These are phyloP conservation scores for Amyloporia xantha DNA, from an alignment of 768 basidiomycete genomes.

Conservation along the genomic window DNA sequence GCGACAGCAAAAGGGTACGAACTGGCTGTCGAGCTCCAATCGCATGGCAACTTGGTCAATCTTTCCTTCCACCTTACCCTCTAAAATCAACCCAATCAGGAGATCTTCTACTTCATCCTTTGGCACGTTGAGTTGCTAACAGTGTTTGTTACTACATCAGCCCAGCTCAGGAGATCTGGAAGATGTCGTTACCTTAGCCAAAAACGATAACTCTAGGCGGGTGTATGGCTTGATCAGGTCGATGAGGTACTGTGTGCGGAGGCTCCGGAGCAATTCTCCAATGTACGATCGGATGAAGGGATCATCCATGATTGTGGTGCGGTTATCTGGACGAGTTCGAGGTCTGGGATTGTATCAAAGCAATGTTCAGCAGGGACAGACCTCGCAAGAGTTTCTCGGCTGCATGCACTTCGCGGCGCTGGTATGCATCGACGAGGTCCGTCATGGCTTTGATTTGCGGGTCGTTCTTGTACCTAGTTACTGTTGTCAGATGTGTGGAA, in stretches of 20 bases:
- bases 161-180: too few relatives aligned
- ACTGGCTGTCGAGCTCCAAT: conserved; percentile 87
- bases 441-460: conserved; percentile 99
- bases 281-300: conserved; percentile 93
- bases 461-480: conserved; percentile 81
- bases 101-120: conserved; percentile 90
- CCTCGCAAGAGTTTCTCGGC: conserved; percentile 94
- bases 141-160: too few relatives aligned
- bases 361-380: conserved; percentile 23
- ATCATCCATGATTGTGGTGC: conserved; percentile 94
- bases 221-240: conserved; percentile 98
- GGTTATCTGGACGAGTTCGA: conserved; percentile 58
- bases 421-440: conserved; percentile 93
- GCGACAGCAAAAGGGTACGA: conserved; percentile 1
- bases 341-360: background rate
- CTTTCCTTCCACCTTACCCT: conserved; percentile 93
- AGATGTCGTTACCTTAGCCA: conserved; percentile 91
- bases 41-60: conserved; percentile 97
- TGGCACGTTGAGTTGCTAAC: conserved; percentile 96
- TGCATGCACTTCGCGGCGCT: conserved; percentile 91
- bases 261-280: conserved; percentile 87
- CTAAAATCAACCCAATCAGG: conserved; percentile 87
- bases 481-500: background rate
- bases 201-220: conserved; percentile 85
- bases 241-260: conserved; percentile 94